phyloP scores from a whole-genome alignment of 148 eudicot species.

The Beta vulgaris region DNA sequence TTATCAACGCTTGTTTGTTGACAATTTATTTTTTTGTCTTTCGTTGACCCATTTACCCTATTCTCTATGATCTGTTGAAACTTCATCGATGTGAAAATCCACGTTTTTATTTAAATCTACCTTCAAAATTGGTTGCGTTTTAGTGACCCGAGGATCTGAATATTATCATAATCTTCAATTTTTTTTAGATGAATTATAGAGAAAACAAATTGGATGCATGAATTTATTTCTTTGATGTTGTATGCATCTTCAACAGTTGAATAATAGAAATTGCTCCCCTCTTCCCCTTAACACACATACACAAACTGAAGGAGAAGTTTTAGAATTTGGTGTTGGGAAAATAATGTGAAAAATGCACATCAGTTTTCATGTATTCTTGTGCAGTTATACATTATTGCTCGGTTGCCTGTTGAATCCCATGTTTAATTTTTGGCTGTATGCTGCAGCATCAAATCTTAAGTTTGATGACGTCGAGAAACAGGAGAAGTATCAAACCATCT shows the following conservation, averaged over 20 bases:
- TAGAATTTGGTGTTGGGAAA: not conserved
- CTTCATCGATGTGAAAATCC: not conserved
- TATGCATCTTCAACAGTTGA: no score
- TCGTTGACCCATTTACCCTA: not conserved
- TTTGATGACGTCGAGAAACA: conserved; percentile 73
- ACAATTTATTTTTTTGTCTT: not conserved
- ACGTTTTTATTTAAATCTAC: not conserved
- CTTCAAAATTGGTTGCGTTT: not conserved
- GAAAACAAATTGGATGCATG: not conserved
- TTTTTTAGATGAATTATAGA: not conserved
- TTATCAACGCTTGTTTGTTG: conserved; percentile 7
- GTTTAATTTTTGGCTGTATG: conserved; percentile 16
- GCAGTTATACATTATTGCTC: not conserved
- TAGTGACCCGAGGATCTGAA: not conserved
- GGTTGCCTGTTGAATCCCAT: conserved; percentile 4
- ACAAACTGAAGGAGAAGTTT: not conserved
- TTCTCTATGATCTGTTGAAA: not conserved
- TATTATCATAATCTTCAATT: not conserved
- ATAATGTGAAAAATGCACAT: not conserved
- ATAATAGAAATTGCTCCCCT: no score
- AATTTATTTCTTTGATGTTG: not conserved
- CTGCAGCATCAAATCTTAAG: conserved; percentile 74
- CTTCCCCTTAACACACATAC: not conserved
- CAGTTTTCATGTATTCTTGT: not conserved
- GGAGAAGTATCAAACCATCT: conserved; percentile 51